Conservation (phyloP, 1,284 basidiomycete species). For the Apiotrichum domesticum region DNA sequence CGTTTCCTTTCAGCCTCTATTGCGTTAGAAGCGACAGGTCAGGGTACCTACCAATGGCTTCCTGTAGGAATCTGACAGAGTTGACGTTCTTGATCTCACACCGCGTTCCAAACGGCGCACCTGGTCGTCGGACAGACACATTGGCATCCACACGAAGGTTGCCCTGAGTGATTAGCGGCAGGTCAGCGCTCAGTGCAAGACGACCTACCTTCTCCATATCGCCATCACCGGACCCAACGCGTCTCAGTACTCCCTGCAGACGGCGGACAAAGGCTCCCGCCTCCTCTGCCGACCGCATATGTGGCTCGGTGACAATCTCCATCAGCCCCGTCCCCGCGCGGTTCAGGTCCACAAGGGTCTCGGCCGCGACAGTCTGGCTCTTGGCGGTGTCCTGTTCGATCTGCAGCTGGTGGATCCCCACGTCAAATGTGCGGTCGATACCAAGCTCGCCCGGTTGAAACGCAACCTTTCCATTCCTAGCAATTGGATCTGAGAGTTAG, state of each 20-base stretch:
- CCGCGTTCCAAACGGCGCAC: slow-evolving; percentile 67
- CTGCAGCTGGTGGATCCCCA: slow-evolving; percentile 89
- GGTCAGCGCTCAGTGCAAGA: background rate
- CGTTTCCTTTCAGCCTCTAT: slow-evolving; percentile 51
- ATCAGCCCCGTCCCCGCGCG: slow-evolving; percentile 83
- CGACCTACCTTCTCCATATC: slow-evolving; percentile 86
- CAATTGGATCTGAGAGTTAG: slow-evolving; percentile 62
- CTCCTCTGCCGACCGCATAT: slow-evolving; percentile 88
- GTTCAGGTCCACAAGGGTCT: slow-evolving; percentile 77
- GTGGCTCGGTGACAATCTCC: slow-evolving; percentile 94
- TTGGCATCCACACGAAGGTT: slow-evolving; percentile 94
- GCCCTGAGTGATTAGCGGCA: slow-evolving; percentile 54
- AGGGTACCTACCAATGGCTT: slow-evolving; percentile 66
- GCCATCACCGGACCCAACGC: slow-evolving; percentile 82
- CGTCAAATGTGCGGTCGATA: slow-evolving; percentile 47
- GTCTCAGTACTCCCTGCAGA: slow-evolving; percentile 73
- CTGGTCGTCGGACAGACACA: slow-evolving; percentile 71
- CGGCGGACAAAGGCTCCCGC: slow-evolving; percentile 82
- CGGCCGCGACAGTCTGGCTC: slow-evolving; percentile 61
- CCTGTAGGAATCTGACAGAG: slow-evolving; percentile 76
- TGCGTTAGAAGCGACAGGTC: slow-evolving; percentile 39
- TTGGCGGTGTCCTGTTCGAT: slow-evolving; percentile 98
- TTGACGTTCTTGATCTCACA: slow-evolving; percentile 98
- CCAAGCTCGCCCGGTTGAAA: slow-evolving; percentile 46
- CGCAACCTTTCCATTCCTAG: slow-evolving; percentile 60